A percentile compares a stretch with the other conserved stretches of the same genome.
phyloP scores from a whole-genome alignment of 768 basidiomycete species.

The Xerocomus potaroensis region DNA sequence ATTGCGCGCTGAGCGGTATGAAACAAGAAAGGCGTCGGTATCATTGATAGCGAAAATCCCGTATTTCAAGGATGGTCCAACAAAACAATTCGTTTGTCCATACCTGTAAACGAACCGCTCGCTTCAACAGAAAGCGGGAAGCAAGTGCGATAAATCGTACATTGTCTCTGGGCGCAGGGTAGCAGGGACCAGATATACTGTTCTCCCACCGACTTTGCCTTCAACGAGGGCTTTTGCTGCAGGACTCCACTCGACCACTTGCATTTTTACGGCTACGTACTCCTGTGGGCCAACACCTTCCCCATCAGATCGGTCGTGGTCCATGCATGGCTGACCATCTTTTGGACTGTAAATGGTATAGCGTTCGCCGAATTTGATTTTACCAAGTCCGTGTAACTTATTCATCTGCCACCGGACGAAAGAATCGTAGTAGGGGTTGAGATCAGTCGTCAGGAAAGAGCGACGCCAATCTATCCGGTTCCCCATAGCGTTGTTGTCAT shows the following conservation, averaged over 20 bases:
- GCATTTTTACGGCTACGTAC: constrained; percentile 93
- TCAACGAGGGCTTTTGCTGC: constrained; percentile 61
- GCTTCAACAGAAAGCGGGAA: not conserved
- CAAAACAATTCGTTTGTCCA: constrained; percentile 98
- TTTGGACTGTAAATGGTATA: constrained; percentile 99
- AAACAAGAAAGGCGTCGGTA: constrained; percentile 84
- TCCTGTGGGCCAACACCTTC: constrained; percentile 95
- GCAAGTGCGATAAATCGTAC: constrained; percentile 40
- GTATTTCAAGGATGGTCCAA: constrained; percentile 86
- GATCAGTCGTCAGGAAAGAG: constrained; percentile 88
- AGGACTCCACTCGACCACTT: constrained; percentile 80
- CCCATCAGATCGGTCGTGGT: constrained; percentile 94
- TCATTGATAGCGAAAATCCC: constrained; percentile 88
- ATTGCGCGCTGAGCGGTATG: constrained; percentile 88
- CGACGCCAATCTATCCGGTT: constrained; percentile 97
- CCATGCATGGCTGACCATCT: constrained; percentile 99
- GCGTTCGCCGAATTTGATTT: constrained; percentile 97
- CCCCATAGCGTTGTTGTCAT: constrained; percentile 84
- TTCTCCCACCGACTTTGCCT: constrained; percentile 68
- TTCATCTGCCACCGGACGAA: constrained; percentile 99
- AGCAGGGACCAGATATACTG: constrained; percentile 91
- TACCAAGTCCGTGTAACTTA: constrained; percentile 78
- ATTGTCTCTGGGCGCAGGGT: constrained; percentile 96
- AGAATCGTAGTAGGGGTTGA: constrained; percentile 95
- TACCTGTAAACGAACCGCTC: constrained; percentile 53